A percentile compares a stretch with the other conserved stretches of the same genome.
Conservation (phyloP, 2,329 filamentous ascomycete genomes). For the Tolypocladium tundrense region DNA sequence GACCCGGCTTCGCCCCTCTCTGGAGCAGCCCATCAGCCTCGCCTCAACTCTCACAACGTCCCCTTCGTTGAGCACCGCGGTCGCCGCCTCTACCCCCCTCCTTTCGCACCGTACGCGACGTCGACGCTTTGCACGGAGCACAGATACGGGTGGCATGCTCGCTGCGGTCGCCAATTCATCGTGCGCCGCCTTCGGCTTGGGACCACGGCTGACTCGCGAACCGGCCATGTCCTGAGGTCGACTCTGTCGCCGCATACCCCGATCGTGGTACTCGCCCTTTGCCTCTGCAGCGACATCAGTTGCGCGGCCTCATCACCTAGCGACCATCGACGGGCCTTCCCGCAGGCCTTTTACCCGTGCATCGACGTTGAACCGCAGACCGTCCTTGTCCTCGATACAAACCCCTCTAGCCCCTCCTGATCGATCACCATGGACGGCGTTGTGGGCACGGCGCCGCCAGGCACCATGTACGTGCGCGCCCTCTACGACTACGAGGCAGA, state of each 20-base stretch:
- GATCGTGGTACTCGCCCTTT: slow-evolving; percentile 12
- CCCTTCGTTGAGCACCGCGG: background rate
- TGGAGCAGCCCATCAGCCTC: background rate
- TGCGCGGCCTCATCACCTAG: background rate
- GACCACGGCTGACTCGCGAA: slow-evolving; percentile 17
- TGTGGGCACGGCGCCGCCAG: slow-evolving; percentile 46
- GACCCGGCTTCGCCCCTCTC: background rate
- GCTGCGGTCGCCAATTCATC: slow-evolving; percentile 5
- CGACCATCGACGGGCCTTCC: slow-evolving; percentile 5
- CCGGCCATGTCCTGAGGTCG: slow-evolving; percentile 24
- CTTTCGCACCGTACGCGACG: background rate
- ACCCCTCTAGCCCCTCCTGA: background rate
- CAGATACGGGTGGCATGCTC: slow-evolving; percentile 9
- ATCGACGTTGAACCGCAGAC: background rate
- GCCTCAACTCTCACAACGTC: background rate
- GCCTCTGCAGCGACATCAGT: background rate
- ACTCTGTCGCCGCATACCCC: slow-evolving; percentile 15
- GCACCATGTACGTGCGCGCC: slow-evolving; percentile 83
- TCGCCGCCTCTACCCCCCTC: background rate
- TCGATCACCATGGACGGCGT: slow-evolving; percentile 46
- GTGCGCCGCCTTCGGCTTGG: slow-evolving; percentile 15
- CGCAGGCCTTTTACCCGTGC: background rate
- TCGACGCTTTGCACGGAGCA: background rate
- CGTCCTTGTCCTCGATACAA: background rate
- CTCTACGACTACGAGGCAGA: slow-evolving; percentile 98